Evolutionary conservation across 805 yeast species (phyloP).

Genomic region (Yamadazyma scolyti): DNA sequence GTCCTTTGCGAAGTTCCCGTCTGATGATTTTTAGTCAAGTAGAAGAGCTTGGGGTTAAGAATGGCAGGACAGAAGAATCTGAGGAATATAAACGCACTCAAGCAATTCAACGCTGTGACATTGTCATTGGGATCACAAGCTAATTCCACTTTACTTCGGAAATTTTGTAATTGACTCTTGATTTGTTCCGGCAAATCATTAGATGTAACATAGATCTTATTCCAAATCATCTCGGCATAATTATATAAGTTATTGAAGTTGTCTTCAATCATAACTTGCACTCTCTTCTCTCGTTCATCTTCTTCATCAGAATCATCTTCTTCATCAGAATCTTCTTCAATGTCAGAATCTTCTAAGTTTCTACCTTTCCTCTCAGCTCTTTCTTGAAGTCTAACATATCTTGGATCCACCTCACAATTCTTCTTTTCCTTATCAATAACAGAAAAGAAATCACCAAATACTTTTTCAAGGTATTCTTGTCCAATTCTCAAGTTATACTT

Average conservation of each 20-base stretch:
- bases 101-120: constrained; percentile 59
- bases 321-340: constrained; percentile 12
- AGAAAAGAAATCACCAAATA: constrained; percentile 66
- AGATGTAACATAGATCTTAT: constrained; percentile 56
- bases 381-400: constrained; percentile 42
- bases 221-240: constrained; percentile 64
- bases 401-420: constrained; percentile 82
- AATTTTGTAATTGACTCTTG: constrained; percentile 56
- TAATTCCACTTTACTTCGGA: constrained; percentile 63
- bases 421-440: constrained; percentile 47
- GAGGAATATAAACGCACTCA: constrained; percentile 80
- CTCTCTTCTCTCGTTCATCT: constrained; percentile 27
- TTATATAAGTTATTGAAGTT: constrained; percentile 48
- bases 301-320: constrained; percentile 25
- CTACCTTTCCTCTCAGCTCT: constrained; percentile 22
- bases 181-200: constrained; percentile 72
- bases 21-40: constrained; percentile 67
- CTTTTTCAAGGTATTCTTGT: constrained; percentile 67
- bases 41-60: constrained; percentile 82
- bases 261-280: constrained; percentile 35
- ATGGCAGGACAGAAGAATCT: constrained; percentile 72
- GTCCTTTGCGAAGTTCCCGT: constrained; percentile 72
- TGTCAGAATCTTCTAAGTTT: constrained; percentile 16
- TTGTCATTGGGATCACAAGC: constrained; percentile 55
- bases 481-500: constrained; percentile 74